Base-by-base conservation (phyloP, 1,139 yeast genomes). In the Debaryomyces nepalensis region DNA sequence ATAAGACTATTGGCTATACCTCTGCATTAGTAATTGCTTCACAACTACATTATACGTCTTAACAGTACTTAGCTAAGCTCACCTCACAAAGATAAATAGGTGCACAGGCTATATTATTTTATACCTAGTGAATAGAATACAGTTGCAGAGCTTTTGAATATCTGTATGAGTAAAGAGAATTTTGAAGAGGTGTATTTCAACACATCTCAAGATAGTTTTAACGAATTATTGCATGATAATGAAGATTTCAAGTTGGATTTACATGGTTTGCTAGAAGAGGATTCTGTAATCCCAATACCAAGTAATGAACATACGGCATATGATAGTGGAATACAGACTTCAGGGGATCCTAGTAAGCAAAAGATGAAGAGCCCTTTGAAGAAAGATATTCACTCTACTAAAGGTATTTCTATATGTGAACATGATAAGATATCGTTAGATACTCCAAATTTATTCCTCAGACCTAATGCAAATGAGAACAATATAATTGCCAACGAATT, bases 401-500 rank as follows among this genome's bases (percentile, higher is more conserved):
- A 16, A 9, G 31, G 36, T 31, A 47, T 33, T 19, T 43, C 47
- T 14, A 40, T 37, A 9, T 32, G 34, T 9, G 39, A 37, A 7
- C 11, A 22, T 1, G 32, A 38, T 36, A 45, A 33, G 18, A 36
- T 44, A 23, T 30, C 37, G 26, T 39, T 33, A 20, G 46, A 45
- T 21, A 33, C 44, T 2, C 39, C 44, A 22, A 33, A 41, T 24
- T 27, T 38, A 22, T 16, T 19, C 12, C 43, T 42, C n/a, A 39
- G 38, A 10, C 59, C 58, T 30, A 45, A 47, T 19, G 33, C 33
- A 11, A 34, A 37, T n/a, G 44, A 41, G 3, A 45, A 52, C 4
- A 57, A 57, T 41, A 44, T 46, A 23, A 48, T 55, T 5, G 52
- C 68, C 9, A 62, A 64, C 46, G 75, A 70, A 37, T 53, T 73